A percentile compares a stretch with the other conserved stretches of the same genome.
These are phyloP conservation scores for Kodamaea leandrae DNA, from an alignment of 805 yeast species.

Conservation along the genomic window DNA sequence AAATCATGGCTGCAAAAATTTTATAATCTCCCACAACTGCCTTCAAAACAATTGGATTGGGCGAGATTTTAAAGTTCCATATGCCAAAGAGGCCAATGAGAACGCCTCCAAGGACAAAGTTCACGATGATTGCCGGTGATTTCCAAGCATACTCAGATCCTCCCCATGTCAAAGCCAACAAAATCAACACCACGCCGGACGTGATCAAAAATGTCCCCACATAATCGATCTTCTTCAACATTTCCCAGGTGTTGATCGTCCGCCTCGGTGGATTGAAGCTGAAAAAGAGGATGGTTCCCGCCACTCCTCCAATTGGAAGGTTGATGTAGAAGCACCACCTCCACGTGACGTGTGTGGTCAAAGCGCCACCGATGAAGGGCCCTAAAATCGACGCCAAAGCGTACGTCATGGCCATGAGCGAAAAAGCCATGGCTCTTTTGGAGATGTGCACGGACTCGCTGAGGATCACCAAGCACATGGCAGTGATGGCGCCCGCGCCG, in stretches of 20 bases:
- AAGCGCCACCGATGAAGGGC: slow-evolving; percentile 26
- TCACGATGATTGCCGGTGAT: slow-evolving; percentile 50
- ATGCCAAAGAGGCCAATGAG: slow-evolving; percentile 31
- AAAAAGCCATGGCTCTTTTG: slow-evolving; percentile 17
- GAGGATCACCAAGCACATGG: slow-evolving; percentile 52
- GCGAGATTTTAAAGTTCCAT: slow-evolving; percentile 42
- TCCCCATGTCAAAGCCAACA: slow-evolving; percentile 41
- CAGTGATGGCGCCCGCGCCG: slow-evolving; percentile 68
- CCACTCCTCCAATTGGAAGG: slow-evolving; percentile 23
- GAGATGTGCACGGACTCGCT: slow-evolving; percentile 52
- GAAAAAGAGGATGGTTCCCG: slow-evolving; percentile 15
- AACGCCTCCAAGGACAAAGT: slow-evolving; percentile 46
- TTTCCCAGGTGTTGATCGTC: slow-evolving; percentile 14
- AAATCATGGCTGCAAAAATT: slow-evolving; percentile 37
- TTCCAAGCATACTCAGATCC: slow-evolving; percentile 52
- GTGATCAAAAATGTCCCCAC: slow-evolving; percentile 19
- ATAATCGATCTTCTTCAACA: slow-evolving; percentile 17
- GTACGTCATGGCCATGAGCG: slow-evolving; percentile 17
- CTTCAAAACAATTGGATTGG: slow-evolving; percentile 46
- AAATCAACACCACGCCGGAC: slow-evolving; percentile 17
- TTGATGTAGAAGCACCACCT: slow-evolving; percentile 27
- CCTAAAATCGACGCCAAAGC: slow-evolving; percentile 23
- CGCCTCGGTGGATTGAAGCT: slow-evolving; percentile 23
- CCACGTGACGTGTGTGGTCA: slow-evolving; percentile 22
- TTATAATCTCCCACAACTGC: slow-evolving; percentile 36